Conservation (phyloP, 305 asterid genomes). For the Striga hermonthica region DNA sequence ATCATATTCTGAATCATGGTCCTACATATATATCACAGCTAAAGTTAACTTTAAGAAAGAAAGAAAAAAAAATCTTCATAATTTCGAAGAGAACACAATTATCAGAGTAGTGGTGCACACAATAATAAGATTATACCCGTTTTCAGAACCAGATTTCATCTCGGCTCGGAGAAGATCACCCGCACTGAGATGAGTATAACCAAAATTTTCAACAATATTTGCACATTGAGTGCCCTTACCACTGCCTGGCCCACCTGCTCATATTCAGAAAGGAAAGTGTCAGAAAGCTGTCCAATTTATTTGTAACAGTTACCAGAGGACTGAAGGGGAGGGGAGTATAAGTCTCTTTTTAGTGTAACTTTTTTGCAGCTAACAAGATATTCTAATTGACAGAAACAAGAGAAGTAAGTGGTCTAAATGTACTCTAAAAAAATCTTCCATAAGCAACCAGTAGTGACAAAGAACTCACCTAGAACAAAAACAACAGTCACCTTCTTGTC, state of each 20-base stretch:
- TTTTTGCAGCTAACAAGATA: not conserved
- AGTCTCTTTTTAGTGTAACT: not conserved
- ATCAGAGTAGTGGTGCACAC: not conserved
- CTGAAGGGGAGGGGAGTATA: not conserved
- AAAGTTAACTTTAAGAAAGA: not conserved
- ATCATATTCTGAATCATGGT: conserved; percentile 94
- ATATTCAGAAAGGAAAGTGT: conserved; percentile 14
- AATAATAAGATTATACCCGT: conserved; percentile 49
- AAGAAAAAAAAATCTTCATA: not conserved
- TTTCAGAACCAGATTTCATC: conserved; percentile 85
- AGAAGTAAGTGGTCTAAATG: too few relatives aligned
- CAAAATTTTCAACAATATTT: conserved; percentile 73
- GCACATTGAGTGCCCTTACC: conserved; percentile 99
- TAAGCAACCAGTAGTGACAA: not conserved
- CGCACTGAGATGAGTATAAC: conserved; percentile 93
- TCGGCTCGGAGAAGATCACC: conserved; percentile 96
- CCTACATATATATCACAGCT: conserved; percentile 43
- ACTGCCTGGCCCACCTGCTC: conserved; percentile 99
- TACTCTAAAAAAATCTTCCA: too few relatives aligned
- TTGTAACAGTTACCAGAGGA: not conserved
- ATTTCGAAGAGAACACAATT: not conserved
- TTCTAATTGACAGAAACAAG: not conserved
- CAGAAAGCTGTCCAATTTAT: not conserved
- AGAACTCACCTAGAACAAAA: conserved; percentile 50
- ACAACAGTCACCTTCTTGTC: conserved; percentile 46